These are phyloP conservation scores for Trichoderma pleuroti DNA, from an alignment of 2,329 filamentous ascomycete species.

Conservation along the genomic window DNA sequence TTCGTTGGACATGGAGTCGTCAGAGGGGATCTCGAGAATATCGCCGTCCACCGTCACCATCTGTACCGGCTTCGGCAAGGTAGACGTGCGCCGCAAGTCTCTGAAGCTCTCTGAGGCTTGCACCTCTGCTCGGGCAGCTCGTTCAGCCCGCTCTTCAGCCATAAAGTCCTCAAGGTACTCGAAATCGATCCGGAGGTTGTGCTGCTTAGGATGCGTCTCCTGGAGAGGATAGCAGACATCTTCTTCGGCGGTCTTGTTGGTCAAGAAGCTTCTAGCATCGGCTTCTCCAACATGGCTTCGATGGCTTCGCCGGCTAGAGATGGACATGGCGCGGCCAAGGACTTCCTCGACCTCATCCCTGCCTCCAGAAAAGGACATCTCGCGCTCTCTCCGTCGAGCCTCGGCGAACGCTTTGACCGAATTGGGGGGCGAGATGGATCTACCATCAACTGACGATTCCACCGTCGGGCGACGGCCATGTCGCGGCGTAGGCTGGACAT, in stretches of 20 bases:
- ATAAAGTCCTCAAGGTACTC: constrained; percentile 94
- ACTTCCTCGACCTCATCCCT: constrained; percentile 41
- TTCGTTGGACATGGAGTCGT: constrained; percentile 44
- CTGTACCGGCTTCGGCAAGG: constrained; percentile 31
- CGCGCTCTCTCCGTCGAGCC: constrained; percentile 79
- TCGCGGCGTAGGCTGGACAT: constrained; percentile 41
- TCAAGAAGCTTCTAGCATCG: constrained; percentile 58
- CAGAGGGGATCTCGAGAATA: constrained; percentile 51
- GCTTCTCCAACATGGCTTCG: constrained; percentile 58
- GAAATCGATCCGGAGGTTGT: constrained; percentile 73
- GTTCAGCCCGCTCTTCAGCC: constrained; percentile 49
- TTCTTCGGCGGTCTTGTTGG: constrained; percentile 72
- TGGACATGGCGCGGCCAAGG: constrained; percentile 68
- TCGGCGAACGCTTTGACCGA: constrained; percentile 97
- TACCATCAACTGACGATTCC: constrained; percentile 53
- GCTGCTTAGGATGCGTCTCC: constrained; percentile 60
- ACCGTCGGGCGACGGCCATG: constrained; percentile 55
- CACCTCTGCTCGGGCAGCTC: constrained; percentile 47
- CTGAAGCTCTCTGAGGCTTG: constrained; percentile 33
- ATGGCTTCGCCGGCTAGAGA: constrained; percentile 48
- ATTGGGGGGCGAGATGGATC: constrained; percentile 84
- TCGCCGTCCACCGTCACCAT: constrained; percentile 55
- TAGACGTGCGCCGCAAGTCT: constrained; percentile 32
- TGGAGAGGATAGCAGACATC: constrained; percentile 86
- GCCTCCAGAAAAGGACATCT: constrained; percentile 53